phyloP scores from a whole-genome alignment of 176 grass and related monocot species.

The Cenchrus americanus region DNA sequence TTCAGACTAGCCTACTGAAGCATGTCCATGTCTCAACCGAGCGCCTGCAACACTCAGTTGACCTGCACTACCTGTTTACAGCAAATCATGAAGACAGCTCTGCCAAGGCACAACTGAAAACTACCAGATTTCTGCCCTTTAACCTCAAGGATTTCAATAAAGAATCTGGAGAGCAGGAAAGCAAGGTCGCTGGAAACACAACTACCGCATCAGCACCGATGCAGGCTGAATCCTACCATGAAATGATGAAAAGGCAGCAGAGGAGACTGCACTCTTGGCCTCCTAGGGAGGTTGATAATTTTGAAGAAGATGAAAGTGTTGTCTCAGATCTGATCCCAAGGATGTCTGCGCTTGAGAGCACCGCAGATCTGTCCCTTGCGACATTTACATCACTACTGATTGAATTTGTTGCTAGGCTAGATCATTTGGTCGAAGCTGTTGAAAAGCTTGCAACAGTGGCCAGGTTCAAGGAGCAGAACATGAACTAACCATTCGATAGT shows the following conservation, averaged over 20 bases:
- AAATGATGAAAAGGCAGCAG: conserved; percentile 70
- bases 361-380: conserved; percentile 60
- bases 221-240: conserved; percentile 59
- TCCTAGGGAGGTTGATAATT: conserved; percentile 56
- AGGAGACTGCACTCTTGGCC: conserved; percentile 84
- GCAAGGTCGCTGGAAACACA: conserved; percentile 19
- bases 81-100: conserved; percentile 40
- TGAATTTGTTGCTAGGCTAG: conserved; percentile 78
- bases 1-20: conserved; percentile 67
- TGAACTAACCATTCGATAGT: conserved; percentile 45
- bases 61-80: conserved; percentile 76
- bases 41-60: conserved; percentile 71
- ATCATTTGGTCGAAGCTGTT: conserved; percentile 82
- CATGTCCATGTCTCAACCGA: conserved; percentile 69
- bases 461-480: conserved; percentile 63
- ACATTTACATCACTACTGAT: conserved; percentile 80
- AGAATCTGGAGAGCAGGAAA: conserved; percentile 38
- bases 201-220: conserved; percentile 11
- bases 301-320: conserved; percentile 48
- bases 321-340: conserved; percentile 52
- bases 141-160: conserved; percentile 42
- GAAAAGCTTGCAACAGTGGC: conserved; percentile 71
- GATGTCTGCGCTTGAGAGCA: conserved; percentile 80
- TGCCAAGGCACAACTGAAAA: conserved; percentile 47
- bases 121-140: conserved; percentile 49